Evolutionary conservation across 2,329 filamentous ascomycete species (phyloP), one percentile per base, ranked within the genome.

Genomic region (Aureobasidium sp.): DNA sequence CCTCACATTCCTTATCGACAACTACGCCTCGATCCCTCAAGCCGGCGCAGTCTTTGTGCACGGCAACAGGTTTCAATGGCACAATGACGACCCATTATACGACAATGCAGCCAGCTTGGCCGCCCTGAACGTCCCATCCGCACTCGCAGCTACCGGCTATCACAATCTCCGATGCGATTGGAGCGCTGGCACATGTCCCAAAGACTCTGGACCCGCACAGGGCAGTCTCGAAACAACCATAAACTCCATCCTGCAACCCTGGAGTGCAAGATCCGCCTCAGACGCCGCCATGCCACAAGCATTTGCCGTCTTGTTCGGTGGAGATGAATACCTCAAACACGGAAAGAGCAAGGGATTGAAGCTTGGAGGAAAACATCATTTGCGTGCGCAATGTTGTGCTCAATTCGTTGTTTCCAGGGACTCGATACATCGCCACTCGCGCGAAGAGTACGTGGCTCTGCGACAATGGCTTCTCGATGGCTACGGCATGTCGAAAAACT

Each of bases 381-480:
- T 63, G 29, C 47, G 61, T 44, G 29, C 53, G 21, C 59, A 61
- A 34, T 65, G 64, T n/a, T 65, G 64, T 48, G 83, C 84, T 21
- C 85, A 88, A 70, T 88, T 88, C 64, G 85, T 81, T 0, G 80
- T 87, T 4, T 81, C 82, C 3, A 74, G 78, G 5, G 77, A 81
- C 5, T 77, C 78, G 42, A 77, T 87, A 30, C 76, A 68, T 10
- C 69, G 72, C 47, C 75, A 82, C 36, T 76, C 82, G 3, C 71
- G 72, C 45, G 75, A 76, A 8, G 82, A 84, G 62, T 88, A 87
- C 65, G 67, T 82, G 14, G 77, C 77, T 42, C 82, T 81, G 68
- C 77, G 84, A 5, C 74, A 85, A 49, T 88, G 85, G 85, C 66
- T 87, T 37, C 68, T 74, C 75, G 0, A 72, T 75, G 1, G 77